Conservation (phyloP, 148 eudicot species). For the Pouteria glomerata region DNA sequence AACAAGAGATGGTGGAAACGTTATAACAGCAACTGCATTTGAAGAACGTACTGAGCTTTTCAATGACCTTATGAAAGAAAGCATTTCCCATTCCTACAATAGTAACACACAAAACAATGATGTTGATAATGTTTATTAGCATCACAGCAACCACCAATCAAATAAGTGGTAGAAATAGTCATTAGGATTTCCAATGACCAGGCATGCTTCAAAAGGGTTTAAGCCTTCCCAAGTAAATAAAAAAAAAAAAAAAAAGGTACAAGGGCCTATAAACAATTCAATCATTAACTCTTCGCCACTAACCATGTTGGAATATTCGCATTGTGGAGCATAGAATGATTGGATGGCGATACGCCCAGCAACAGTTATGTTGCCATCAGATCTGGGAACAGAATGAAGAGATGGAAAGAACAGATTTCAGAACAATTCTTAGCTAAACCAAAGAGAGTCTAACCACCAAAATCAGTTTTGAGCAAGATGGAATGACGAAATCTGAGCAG, state of each 20-base stretch:
- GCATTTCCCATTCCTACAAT: constrained; percentile 86
- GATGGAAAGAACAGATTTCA: not conserved
- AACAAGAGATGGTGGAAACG: constrained; percentile 74
- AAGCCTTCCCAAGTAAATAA: no score
- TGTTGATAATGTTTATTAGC: not conserved
- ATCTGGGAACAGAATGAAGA: constrained; percentile 28
- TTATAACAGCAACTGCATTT: constrained; percentile 76
- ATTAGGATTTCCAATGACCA: no score
- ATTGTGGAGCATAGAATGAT: constrained; percentile 89
- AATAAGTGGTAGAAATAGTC: not conserved
- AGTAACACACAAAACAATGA: not conserved
- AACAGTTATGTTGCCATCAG: constrained; percentile 35
- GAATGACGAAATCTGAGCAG: not conserved
- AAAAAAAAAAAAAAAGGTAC: no score
- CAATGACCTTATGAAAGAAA: constrained; percentile 74
- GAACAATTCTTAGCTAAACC: not conserved
- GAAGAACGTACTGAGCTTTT: constrained; percentile 67
- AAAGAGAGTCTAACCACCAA: not conserved
- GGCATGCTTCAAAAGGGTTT: no score
- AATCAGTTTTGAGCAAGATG: not conserved
- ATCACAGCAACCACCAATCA: not conserved
- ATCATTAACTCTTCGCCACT: constrained; percentile 16
- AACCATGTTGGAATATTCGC: constrained; percentile 71
- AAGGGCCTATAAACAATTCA: no score
- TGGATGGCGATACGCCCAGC: constrained; percentile 84